phyloP scores from a whole-genome alignment of 768 basidiomycete genomes.

The Amanita polypyramis region DNA sequence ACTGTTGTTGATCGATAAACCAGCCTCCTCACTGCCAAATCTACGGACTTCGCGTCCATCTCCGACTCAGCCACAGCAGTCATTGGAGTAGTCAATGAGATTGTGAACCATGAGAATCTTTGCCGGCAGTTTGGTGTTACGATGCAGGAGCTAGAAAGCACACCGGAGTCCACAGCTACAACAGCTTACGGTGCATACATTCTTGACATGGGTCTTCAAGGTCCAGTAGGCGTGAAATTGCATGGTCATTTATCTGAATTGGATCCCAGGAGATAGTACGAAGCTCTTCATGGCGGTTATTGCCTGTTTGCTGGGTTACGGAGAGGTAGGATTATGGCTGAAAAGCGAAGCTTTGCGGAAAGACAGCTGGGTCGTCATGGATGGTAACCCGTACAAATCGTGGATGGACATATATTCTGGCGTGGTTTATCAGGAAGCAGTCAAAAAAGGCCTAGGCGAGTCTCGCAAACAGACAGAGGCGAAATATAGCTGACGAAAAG shows the following conservation, averaged over 20 bases:
- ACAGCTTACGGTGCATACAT: slow-evolving; percentile 85
- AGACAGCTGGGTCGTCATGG: slow-evolving; percentile 45
- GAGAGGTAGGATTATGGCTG: slow-evolving; percentile 84
- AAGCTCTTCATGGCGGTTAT: slow-evolving; percentile 73
- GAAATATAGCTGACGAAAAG: slow-evolving; percentile 3
- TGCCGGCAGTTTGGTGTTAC: slow-evolving; percentile 65
- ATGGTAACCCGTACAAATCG: slow-evolving; percentile 62
- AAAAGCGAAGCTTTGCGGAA: slow-evolving; percentile 38
- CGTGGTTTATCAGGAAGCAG: slow-evolving; percentile 58
- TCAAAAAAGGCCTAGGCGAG: slow-evolving; percentile 65
- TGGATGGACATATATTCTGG: slow-evolving; percentile 83
- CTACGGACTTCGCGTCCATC: slow-evolving; percentile 52
- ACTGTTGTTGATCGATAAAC: neutral
- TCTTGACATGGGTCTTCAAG: slow-evolving; percentile 66
- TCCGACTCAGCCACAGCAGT: slow-evolving; percentile 53
- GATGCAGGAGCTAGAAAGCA: slow-evolving; percentile 44
- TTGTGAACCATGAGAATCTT: slow-evolving; percentile 58
- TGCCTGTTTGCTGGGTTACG: slow-evolving; percentile 85
- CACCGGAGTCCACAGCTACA: slow-evolving; percentile 59
- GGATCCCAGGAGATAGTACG: slow-evolving; percentile 49
- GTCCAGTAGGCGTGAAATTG: slow-evolving; percentile 20
- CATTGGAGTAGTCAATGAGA: slow-evolving; percentile 55
- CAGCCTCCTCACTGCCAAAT: slow-evolving; percentile 74
- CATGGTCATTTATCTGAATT: neutral
- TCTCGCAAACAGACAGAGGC: neutral